A percentile compares a stretch with the other conserved stretches of the same genome.
phyloP scores from a whole-genome alignment of 2,329 filamentous ascomycete species.

The Aspergillus phoenicis region DNA sequence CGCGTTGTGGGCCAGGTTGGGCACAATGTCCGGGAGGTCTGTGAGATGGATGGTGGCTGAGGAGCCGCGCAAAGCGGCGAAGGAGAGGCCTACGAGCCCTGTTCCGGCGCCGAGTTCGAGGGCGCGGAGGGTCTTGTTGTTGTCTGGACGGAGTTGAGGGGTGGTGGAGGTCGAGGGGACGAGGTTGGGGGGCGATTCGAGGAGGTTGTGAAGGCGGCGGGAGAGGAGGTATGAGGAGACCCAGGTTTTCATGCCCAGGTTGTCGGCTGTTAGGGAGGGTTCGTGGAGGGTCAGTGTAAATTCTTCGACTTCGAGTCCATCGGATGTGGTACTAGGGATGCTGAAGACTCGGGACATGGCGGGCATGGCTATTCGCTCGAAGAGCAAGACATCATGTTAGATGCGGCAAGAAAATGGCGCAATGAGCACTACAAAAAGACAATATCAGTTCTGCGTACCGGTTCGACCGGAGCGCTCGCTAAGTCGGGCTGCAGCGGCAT shows the following conservation, averaged over 20 bases:
- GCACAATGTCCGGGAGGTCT: constrained; percentile 80
- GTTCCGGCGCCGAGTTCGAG: constrained; percentile 90
- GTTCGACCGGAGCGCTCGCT: constrained; percentile 82
- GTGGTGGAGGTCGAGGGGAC: constrained; percentile 30
- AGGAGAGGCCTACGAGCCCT: constrained; percentile 84
- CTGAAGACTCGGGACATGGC: constrained; percentile 63
- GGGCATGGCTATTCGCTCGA: constrained; percentile 56
- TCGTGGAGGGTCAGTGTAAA: constrained; percentile 77
- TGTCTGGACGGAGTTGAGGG: constrained; percentile 21
- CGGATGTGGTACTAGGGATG: constrained; percentile 50
- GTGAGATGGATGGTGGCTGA: constrained; percentile 69
- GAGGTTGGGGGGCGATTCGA: constrained; percentile 37
- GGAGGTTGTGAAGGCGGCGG: constrained; percentile 61
- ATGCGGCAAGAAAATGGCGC: background rate
- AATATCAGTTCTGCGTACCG: constrained; percentile 46
- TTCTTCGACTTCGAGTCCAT: constrained; percentile 32
- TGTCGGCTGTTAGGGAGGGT: constrained; percentile 83
- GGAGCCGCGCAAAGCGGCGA: constrained; percentile 67
- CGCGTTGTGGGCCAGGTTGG: constrained; percentile 77
- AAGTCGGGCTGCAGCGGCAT: constrained; percentile 74
- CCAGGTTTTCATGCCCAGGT: constrained; percentile 93
- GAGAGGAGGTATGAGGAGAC: constrained; percentile 85
- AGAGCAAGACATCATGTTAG: constrained; percentile 4
- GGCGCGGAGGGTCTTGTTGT: constrained; percentile 39
- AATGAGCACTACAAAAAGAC: background rate